Evolutionary conservation across 352 stramenopile species (phyloP), one percentile per base, ranked within the genome.

Genomic region (Pythium oligandrum): DNA sequence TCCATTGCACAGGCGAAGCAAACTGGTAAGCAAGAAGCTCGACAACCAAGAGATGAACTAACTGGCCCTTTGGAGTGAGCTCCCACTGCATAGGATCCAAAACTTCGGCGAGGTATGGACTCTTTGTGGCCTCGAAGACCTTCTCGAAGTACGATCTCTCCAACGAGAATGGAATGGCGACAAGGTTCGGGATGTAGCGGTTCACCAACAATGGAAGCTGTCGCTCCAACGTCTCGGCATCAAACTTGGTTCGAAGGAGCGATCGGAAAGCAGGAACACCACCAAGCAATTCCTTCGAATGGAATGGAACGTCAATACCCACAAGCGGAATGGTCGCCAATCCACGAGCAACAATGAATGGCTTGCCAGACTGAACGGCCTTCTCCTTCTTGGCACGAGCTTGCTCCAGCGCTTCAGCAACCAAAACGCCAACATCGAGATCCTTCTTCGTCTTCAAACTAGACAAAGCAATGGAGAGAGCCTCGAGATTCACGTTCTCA

Each of bases 221-320:
- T 32, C 69, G 71, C 46, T 82, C 78, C 36, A 94, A 65, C 33
- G 86, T 69, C 12, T 88, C 57, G 4, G 82, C 59, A 36, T 81
- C 71, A 46, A 95, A 82, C 60, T 89, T 92, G 33, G 75, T 78
- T 4, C 68, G 71, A 38, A 95, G 54, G 32, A 95, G 68, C 33
- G 79, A 63, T 40, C 86, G 73, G 64, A 96, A 95, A 26, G 83
- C 78, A 1, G 80, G 76, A 11, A 96, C 86, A 11, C 85, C 86
- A 43, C 68, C 66, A n/a, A 93, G 76, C 6, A 96, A 71, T 61
- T 91, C 77, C 40, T 77, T 61, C 31, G 84, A 95, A 62, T 96
- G 86, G 68, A 96, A 96, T n/a, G 86, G 86, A 26, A 96, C 84
- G 48, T 96, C 86, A 48, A 96, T 94, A 31, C 84, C 84, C n/a